Percentiles rank a stretch among this genome's conserved stretches.
Conservation (phyloP, 768 basidiomycete species). For the Gymnopilus dilepis region DNA sequence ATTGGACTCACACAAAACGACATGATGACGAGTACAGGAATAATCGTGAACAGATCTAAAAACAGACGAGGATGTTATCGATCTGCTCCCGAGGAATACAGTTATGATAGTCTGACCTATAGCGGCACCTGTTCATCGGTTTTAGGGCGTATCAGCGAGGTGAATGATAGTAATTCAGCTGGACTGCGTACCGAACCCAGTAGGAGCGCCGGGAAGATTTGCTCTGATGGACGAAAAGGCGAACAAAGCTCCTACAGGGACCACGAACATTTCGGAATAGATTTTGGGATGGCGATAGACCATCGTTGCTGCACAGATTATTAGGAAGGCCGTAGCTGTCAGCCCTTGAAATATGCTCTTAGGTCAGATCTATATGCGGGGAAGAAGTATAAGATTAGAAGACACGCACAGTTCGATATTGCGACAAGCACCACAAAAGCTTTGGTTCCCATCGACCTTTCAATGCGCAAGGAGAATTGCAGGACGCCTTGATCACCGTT, state of each 20-base stretch:
- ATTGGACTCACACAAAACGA: constrained; percentile 9
- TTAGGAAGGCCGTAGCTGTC: constrained; percentile 7
- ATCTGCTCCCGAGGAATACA: background rate
- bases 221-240: constrained; percentile 10
- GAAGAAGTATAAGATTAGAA: background rate
- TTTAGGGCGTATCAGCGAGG: no score
- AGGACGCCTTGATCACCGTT: background rate
- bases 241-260: constrained; percentile 8
- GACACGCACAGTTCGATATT: constrained; percentile 3
- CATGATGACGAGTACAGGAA: constrained; percentile 12
- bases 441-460: constrained; percentile 5
- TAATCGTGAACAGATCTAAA: constrained; percentile 10
- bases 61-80: background rate
- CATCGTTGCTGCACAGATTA: background rate
- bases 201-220: constrained; percentile 10
- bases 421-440: constrained; percentile 9
- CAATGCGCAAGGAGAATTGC: background rate
- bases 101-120: background rate
- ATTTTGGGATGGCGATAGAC: background rate
- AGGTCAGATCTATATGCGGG: background rate
- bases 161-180: background rate
- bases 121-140: constrained; percentile 1
- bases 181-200: constrained; percentile 7
- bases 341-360: background rate
- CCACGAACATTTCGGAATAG: constrained; percentile 13